Percentiles rank a stretch among this genome's conserved stretches.
Evolutionary conservation across 2,329 filamentous ascomycete genomes (phyloP).

Genomic region (Talaromyces sp.): DNA sequence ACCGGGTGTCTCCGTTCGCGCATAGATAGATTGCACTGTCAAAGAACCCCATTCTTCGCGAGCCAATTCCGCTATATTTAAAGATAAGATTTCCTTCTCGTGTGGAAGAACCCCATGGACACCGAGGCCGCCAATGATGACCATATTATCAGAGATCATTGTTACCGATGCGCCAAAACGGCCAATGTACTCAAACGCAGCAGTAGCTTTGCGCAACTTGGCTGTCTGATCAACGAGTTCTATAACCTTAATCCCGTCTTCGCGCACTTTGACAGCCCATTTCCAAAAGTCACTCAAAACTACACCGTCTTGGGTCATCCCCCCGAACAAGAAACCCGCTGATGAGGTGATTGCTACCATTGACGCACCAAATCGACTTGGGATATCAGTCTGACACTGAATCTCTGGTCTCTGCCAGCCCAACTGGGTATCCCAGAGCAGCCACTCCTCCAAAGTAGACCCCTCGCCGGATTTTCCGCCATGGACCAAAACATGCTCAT

Average conservation of each 20-base stretch:
- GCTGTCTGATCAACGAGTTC: constrained; percentile 22
- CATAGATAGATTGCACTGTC: constrained; percentile 2
- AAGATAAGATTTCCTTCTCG: constrained; percentile 50
- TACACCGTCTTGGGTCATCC: constrained; percentile 60
- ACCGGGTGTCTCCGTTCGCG: constrained; percentile 19
- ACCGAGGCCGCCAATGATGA: constrained; percentile 51
- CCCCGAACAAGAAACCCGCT: constrained; percentile 64
- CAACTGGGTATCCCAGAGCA: constrained; percentile 48
- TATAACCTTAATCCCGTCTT: constrained; percentile 23
- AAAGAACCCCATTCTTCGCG: background rate
- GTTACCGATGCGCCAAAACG: constrained; percentile 51
- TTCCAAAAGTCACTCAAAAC: constrained; percentile 59
- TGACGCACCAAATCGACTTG: constrained; percentile 54
- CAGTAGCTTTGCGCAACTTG: constrained; percentile 18
- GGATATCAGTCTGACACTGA: constrained; percentile 24
- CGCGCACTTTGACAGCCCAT: constrained; percentile 54
- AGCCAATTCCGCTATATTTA: constrained; percentile 19
- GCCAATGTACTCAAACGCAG: constrained; percentile 26
- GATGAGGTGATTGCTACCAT: constrained; percentile 39
- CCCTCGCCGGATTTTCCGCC: constrained; percentile 56
- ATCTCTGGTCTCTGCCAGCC: constrained; percentile 47
- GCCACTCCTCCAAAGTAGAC: constrained; percentile 46
- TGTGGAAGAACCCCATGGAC: constrained; percentile 30
- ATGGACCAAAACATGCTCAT: constrained; percentile 50
- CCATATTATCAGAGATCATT: constrained; percentile 38